Base-by-base conservation (phyloP, 225 moss, liverwort and hornwort species). In the Sphagnum tenellum region DNA sequence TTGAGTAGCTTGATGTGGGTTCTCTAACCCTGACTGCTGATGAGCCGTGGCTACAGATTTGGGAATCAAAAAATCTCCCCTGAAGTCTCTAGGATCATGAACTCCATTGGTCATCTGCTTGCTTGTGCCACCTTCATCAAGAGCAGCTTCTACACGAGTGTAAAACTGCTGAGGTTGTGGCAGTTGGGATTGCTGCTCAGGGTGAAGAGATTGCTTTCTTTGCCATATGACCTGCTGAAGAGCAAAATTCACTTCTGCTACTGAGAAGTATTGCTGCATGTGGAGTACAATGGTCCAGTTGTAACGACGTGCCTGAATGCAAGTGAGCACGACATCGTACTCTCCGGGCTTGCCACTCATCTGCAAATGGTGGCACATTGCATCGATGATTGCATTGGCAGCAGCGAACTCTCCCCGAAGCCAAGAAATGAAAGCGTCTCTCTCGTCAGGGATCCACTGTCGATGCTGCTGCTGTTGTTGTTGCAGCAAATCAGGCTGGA, bases 241-340 rank as follows among this genome's bases (percentile, higher is more conserved):
- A 46, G 86, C 82, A 44, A 75, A 75, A 45, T 71, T 79, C 47
- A 86, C 86, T 70, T 86, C 86, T 49, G 86, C 86, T 13, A 86
- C 86, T 44, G 86, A 86, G 63, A 82, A 86, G 50, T 86, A 86
- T 61, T 86, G 86, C 72, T 86, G 86, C 86, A 86, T 86, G 60
- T 86, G 86, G 50, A 86, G 86, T 59, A 86, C 86, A 47, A 86
- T 79, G 12, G 86, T 82, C 86, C 86, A 86, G 77, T 86, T 86
- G 69, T 72, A 82, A 60, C 86, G 79, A 59, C 86, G 79, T 55
- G 81, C 79, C 64, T 86, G 86, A 65, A 86, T 82, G 69, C 86
- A 82, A 51, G 74, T 79, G 65, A 86, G 82, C 46, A 82, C 86
- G 50, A 77, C 82, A 65, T 86, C 86, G 62, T 86, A 86, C 67